Percentiles rank a stretch among this genome's conserved stretches.
Conservation (phyloP, 257 asterid species). For the Leonotis leonurus region DNA sequence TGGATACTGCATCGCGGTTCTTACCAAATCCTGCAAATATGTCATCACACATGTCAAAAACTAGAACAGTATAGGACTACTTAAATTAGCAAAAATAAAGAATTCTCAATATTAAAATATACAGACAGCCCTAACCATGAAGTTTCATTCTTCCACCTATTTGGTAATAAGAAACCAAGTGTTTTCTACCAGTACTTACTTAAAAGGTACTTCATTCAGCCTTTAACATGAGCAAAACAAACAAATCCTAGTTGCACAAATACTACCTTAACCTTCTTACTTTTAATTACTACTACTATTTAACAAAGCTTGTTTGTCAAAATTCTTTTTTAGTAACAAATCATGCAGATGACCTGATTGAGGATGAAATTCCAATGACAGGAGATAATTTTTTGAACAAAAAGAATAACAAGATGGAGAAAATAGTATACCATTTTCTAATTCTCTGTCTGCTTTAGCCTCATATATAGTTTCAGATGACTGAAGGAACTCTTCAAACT, state of each 20-base stretch:
- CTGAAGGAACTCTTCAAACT: conserved; percentile 78
- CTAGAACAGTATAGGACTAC: background rate
- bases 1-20: conserved; percentile 33
- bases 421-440: conserved; percentile 39
- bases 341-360: background rate
- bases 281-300: background rate
- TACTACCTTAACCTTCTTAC: background rate
- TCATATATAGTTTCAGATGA: conserved; percentile 39
- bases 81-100: background rate
- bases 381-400: background rate
- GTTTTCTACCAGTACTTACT: background rate
- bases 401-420: background rate
- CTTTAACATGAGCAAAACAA: background rate
- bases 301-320: background rate
- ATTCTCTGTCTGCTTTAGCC: conserved; percentile 19
- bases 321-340: background rate
- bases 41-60: background rate
- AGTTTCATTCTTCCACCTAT: too few relatives aligned
- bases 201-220: background rate
- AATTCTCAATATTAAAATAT: background rate
- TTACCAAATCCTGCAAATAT: conserved; percentile 28
- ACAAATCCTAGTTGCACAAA: background rate
- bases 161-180: background rate
- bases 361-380: background rate
- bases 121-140: background rate